Base-by-base conservation (phyloP, 805 yeast species). In the Starmera quercuum region DNA sequence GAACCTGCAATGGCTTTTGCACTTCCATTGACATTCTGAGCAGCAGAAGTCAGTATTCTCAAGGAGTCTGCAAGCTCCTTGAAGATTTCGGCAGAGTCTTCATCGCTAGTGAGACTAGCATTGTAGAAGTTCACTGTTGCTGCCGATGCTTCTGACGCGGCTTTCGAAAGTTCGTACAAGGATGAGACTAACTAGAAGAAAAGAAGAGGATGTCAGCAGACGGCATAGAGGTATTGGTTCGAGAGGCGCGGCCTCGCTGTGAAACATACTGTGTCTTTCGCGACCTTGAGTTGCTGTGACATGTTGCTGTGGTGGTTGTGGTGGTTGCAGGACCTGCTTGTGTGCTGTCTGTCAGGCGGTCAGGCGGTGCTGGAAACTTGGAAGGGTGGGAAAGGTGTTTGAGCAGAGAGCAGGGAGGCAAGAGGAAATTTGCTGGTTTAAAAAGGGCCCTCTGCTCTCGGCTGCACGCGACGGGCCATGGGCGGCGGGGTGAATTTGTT, bases 121-220 rank as follows among this genome's bases (percentile, higher is more conserved):
- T 80, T 77, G 67, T 79, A 78, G 61, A 83, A 83, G 51, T 78
- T 78, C 39, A 84, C 74, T 22, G 88, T 75, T 17, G 94, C 90
- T 21, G 76, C 60, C 20, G 95, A 85, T 34, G 90, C 85, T 37
- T 82, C 88, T 42, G 73, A 75, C 24, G 95, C 90, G n/a, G 94
- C 86, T 51, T 78, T 84, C 29, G 92, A 77, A 35, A 87, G 72
- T 53, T 83, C 88, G 49, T 79, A 82, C 40, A 87, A 70, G 2
- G 95, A 75, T 26, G 92, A 73, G 37, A 87, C 87, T 24, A 82
- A 72, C 78, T 75, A 26, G 14, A 5, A 23, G n/a, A n/a, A n/a
- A n/a, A n/a, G n/a, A n/a, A n/a, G 12, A 23, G 19, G 13, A 4
- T 19, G 34, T 31, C 20, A 31, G 34, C 20, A 26, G 8, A 13